These are phyloP conservation scores for Bipolaris victoriae DNA, from an alignment of 2,329 filamentous ascomycete genomes.

Conservation along the genomic window DNA sequence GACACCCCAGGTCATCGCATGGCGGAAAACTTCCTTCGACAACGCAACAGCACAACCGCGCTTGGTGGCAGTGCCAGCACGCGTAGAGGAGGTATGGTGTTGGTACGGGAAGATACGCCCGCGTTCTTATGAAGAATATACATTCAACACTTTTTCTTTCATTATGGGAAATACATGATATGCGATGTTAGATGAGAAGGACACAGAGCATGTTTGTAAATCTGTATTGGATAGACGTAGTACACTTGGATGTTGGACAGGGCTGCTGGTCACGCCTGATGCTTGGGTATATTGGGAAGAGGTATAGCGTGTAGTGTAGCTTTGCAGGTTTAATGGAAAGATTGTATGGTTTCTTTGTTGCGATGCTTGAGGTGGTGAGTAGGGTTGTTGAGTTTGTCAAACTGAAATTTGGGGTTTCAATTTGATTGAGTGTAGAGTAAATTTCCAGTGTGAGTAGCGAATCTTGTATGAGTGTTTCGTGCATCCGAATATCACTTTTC, in stretches of 20 bases:
- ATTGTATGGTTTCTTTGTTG: neutral
- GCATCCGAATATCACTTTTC: too few relatives aligned
- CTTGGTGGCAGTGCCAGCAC: conserved; percentile 1
- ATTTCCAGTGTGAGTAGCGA: too few relatives aligned
- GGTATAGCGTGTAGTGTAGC: neutral
- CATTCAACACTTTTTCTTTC: neutral
- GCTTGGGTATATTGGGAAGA: neutral
- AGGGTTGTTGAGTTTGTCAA: too few relatives aligned
- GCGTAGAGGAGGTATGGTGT: conserved; percentile 9
- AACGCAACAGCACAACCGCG: conserved; percentile 20
- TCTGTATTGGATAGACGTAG: neutral
- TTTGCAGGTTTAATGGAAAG: neutral
- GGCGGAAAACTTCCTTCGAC: conserved; percentile 39
- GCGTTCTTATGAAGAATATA: conserved; percentile 23
- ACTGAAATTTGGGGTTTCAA: rapidly evolving
- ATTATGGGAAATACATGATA: neutral
- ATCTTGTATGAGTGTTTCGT: too few relatives aligned
- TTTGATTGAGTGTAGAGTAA: too few relatives aligned
- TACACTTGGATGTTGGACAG: too few relatives aligned
- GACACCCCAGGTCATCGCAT: conserved; percentile 41
- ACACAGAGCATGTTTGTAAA: neutral
- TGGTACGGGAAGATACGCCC: conserved; percentile 32
- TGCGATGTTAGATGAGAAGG: too few relatives aligned
- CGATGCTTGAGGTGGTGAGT: too few relatives aligned
- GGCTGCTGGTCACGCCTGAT: neutral